Evolutionary conservation across 2,329 filamentous ascomycete genomes (phyloP).

Genomic region (Aureobasidium uvarum): DNA sequence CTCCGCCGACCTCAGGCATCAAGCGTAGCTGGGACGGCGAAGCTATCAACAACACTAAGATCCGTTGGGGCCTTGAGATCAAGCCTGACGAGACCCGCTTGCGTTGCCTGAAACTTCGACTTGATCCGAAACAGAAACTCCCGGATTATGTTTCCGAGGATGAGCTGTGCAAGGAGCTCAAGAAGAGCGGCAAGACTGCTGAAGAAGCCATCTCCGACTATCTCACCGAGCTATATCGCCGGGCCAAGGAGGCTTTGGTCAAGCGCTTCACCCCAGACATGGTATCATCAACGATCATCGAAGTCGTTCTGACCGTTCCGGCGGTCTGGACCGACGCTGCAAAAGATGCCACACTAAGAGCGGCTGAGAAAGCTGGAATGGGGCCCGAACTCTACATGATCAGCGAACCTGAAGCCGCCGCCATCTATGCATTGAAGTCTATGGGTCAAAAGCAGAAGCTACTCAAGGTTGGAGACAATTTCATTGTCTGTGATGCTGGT

Average conservation of each 20-base stretch:
- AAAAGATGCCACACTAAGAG: conserved; percentile 78
- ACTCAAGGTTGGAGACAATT: conserved; percentile 51
- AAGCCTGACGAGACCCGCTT: conserved; percentile 72
- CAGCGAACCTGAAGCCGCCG: conserved; percentile 75
- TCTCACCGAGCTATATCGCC: conserved; percentile 69
- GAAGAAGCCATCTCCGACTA: conserved; percentile 78
- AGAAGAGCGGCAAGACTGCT: conserved; percentile 71
- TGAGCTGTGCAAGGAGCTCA: conserved; percentile 68
- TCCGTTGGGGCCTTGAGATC: conserved; percentile 82
- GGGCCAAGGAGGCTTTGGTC: conserved; percentile 74
- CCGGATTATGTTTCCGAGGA: conserved; percentile 76
- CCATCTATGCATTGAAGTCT: conserved; percentile 74
- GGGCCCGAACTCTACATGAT: conserved; percentile 60
- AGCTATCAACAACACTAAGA: conserved; percentile 29
- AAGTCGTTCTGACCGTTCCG: conserved; percentile 78
- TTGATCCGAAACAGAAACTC: conserved; percentile 75
- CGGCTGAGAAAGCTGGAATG: conserved; percentile 76
- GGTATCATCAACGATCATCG: conserved; percentile 61
- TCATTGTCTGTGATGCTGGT: conserved; percentile 64
- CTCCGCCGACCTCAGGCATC: conserved; percentile 45
- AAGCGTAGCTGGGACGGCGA: conserved; percentile 6
- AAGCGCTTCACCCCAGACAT: conserved; percentile 60
- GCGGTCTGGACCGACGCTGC: conserved; percentile 82
- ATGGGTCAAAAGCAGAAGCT: conserved; percentile 72
- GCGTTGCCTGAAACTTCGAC: conserved; percentile 80